Percentiles rank a stretch among this genome's conserved stretches.
Conservation (phyloP, 768 basidiomycete species). For the Leccinum boreale region DNA sequence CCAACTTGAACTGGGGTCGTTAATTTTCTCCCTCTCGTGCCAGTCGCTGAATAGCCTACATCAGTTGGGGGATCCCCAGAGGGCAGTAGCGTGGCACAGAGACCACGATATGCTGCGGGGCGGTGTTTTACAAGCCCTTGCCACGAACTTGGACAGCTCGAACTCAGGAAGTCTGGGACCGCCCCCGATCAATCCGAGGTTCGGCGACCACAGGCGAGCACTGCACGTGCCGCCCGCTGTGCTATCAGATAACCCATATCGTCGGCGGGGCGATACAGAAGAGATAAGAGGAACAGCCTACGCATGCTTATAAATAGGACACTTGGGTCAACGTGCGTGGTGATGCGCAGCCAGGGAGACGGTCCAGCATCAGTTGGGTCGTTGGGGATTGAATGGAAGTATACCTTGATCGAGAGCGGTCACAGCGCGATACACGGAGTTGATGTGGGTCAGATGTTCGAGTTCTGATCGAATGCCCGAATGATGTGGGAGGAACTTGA, state of each 20-base stretch:
- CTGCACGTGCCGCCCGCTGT: slow-evolving; percentile 7
- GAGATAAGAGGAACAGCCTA: slow-evolving; percentile 7
- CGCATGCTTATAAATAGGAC: slow-evolving; percentile 1
- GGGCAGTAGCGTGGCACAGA: slow-evolving; percentile 7
- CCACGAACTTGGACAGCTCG: slow-evolving; percentile 17
- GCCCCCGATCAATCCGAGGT: slow-evolving; percentile 27
- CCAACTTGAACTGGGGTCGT: background rate
- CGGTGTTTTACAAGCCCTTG: slow-evolving; percentile 23
- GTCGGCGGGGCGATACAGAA: slow-evolving; percentile 4
- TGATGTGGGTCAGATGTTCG: slow-evolving; percentile 18
- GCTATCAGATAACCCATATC: slow-evolving; percentile 20
- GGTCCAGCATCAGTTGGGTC: background rate
- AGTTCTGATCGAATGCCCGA: slow-evolving; percentile 1
- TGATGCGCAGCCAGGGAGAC: slow-evolving; percentile 19
- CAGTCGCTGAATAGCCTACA: slow-evolving; percentile 17
- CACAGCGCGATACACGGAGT: slow-evolving; percentile 18
- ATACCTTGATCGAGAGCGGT: slow-evolving; percentile 14
- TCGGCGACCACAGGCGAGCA: slow-evolving; percentile 28
- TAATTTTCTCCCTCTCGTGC: background rate
- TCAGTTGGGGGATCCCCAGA: slow-evolving; percentile 8
- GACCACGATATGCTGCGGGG: slow-evolving; percentile 12
- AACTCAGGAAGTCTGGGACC: slow-evolving; percentile 15
- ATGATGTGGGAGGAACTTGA: slow-evolving; percentile 4
- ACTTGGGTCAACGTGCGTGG: slow-evolving; percentile 15
- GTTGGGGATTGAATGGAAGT: slow-evolving; percentile 12